phyloP scores from a whole-genome alignment of 495 filamentous ascomycete species.

The Aspergillus steynii region DNA sequence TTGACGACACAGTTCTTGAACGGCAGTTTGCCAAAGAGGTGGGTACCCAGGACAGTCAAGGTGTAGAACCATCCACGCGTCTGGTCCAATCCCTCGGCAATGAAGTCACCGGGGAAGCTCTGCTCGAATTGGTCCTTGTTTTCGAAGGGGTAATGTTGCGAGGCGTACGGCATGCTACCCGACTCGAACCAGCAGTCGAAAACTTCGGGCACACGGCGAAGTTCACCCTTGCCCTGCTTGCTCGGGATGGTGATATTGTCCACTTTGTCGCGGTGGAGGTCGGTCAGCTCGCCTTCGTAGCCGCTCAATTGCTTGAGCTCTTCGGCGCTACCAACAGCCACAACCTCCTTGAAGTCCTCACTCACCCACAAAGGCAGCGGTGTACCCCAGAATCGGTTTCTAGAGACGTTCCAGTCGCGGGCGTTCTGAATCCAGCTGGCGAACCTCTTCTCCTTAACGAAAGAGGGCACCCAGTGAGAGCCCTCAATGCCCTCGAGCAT shows the following conservation, averaged over 20 bases:
- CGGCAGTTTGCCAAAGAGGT: slow-evolving; percentile 83
- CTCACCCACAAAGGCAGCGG: slow-evolving; percentile 92
- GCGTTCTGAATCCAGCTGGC: slow-evolving; percentile 84
- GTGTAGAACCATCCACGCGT: slow-evolving; percentile 99
- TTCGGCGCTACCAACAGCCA: slow-evolving; percentile 82
- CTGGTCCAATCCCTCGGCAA: slow-evolving; percentile 93
- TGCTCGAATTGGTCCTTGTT: slow-evolving; percentile 80
- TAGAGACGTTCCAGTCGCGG: slow-evolving; percentile 96
- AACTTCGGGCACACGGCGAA: slow-evolving; percentile 84
- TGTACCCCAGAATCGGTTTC: slow-evolving; percentile 97
- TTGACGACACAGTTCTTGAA: slow-evolving; percentile 98
- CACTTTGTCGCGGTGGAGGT: slow-evolving; percentile 92
- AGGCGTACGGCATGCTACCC: slow-evolving; percentile 95
- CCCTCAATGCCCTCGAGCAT: slow-evolving; percentile 88
- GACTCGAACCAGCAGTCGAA: slow-evolving; percentile 98
- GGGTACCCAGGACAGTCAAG: slow-evolving; percentile 82
- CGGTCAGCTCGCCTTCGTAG: slow-evolving; percentile 79
- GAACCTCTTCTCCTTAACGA: slow-evolving; percentile 92
- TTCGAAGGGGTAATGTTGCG: slow-evolving; percentile 92
- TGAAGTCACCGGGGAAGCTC: slow-evolving; percentile 92
- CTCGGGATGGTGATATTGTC: slow-evolving; percentile 96
- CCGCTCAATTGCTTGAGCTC: slow-evolving; percentile 89
- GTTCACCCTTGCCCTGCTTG: slow-evolving; percentile 79
- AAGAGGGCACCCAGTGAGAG: slow-evolving; percentile 91
- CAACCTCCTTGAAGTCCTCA: slow-evolving; percentile 80